Evolutionary conservation across 345 rosid species (phyloP).

Genomic region (Linum lewisii): DNA sequence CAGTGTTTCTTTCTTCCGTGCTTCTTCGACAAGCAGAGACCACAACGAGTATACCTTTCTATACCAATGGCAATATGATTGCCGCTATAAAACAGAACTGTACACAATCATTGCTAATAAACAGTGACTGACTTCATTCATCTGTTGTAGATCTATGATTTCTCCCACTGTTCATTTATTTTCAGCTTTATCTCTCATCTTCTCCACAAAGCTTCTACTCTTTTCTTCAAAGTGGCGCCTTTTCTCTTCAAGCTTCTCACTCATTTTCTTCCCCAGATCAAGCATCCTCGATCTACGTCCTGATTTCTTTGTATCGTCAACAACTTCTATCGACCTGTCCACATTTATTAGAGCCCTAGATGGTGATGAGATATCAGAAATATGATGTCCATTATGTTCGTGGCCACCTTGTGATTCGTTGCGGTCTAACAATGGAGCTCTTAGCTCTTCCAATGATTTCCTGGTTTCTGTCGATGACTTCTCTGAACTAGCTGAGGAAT

Average conservation of each 20-base stretch:
- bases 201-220: constrained; percentile 68
- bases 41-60: too few species aligned
- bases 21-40: too few species aligned
- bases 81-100: background rate
- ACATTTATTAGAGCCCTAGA: constrained; percentile 21
- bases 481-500: constrained; percentile 16
- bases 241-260: constrained; percentile 85
- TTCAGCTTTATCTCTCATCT: constrained; percentile 49
- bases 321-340: constrained; percentile 15
- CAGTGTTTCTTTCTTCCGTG: background rate
- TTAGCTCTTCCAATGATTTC: constrained; percentile 41
- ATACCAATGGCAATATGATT: background rate
- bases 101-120: background rate
- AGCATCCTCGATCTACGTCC: constrained; percentile 71
- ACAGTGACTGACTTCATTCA: background rate
- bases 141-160: background rate
- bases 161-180: background rate
- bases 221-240: constrained; percentile 78
- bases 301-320: constrained; percentile 47
- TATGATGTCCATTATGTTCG: constrained; percentile 15
- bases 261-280: constrained; percentile 77
- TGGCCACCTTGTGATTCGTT: constrained; percentile 25
- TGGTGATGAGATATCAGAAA: constrained; percentile 18
- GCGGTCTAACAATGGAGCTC: constrained; percentile 37
- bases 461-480: constrained; percentile 17